These are phyloP conservation scores for Favolaschia claudopus DNA, from an alignment of 768 basidiomycete genomes.

Conservation along the genomic window DNA sequence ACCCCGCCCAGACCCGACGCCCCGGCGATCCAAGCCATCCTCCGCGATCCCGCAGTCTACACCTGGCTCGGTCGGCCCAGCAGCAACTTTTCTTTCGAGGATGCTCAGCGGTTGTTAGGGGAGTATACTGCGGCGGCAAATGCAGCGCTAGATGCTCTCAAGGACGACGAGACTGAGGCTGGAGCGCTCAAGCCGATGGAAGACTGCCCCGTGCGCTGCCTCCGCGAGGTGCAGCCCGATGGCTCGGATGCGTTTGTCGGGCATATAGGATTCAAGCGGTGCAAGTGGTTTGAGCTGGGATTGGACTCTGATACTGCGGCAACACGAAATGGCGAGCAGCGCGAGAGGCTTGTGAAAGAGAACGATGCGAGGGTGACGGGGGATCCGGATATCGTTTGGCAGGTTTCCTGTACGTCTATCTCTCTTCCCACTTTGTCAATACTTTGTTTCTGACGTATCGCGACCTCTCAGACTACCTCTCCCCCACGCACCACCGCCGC, in stretches of 20 bases:
- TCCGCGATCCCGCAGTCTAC: slow-evolving; percentile 50
- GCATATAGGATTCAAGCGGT: slow-evolving; percentile 37
- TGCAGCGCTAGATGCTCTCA: slow-evolving; percentile 28
- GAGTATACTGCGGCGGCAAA: slow-evolving; percentile 21
- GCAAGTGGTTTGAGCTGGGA: slow-evolving; percentile 16
- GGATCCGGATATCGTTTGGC: slow-evolving; percentile 57
- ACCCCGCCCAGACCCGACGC: slow-evolving; percentile 55
- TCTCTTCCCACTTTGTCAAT: background rate
- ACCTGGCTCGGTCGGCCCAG: slow-evolving; percentile 48
- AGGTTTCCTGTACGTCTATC: slow-evolving; percentile 55
- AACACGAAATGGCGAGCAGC: slow-evolving; percentile 33
- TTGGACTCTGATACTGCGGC: too few relatives aligned
- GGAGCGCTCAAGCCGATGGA: slow-evolving; percentile 38
- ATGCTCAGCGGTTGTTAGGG: background rate
- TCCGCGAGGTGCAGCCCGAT: slow-evolving; percentile 53
- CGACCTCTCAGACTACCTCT: slow-evolving; percentile 51
- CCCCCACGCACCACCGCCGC: slow-evolving; percentile 53
- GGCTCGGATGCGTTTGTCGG: slow-evolving; percentile 55
- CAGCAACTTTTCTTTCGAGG: slow-evolving; percentile 46
- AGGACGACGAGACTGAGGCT: slow-evolving; percentile 11
- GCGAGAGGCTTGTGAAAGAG: slow-evolving; percentile 38
- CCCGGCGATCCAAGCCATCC: slow-evolving; percentile 32
- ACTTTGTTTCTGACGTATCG: background rate
- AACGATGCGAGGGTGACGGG: slow-evolving; percentile 47
- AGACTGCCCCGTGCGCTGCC: slow-evolving; percentile 46